These are phyloP conservation scores for Annona squamosa DNA, from an alignment of 164 flowering plant genomes.

Conservation along the genomic window DNA sequence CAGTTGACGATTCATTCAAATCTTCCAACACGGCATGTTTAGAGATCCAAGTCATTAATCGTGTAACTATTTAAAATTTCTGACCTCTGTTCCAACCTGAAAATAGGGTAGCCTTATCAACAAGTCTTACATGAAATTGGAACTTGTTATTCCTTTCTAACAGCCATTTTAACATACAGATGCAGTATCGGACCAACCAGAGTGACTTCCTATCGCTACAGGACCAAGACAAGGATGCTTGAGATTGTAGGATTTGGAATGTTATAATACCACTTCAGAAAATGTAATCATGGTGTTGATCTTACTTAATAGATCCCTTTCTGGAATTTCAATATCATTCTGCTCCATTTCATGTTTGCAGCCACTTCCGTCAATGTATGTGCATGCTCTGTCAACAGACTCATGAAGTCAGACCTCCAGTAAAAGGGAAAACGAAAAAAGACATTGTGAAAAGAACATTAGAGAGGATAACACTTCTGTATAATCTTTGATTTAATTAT, in stretches of 20 bases:
- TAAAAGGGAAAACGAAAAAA: no score
- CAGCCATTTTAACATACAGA: not conserved
- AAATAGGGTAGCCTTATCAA: not conserved
- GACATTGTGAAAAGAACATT: no score
- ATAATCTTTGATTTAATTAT: no score
- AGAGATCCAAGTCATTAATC: not conserved
- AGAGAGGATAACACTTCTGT: no score
- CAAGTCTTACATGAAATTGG: not conserved
- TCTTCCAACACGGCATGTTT: not conserved
- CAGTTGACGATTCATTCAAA: not conserved
- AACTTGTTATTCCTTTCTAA: not conserved
- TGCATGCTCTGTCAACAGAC: conserved; percentile 50
- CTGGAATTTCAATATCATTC: conserved; percentile 36
- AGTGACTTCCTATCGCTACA: not conserved
- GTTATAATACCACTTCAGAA: not conserved
- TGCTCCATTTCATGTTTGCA: conserved; percentile 49
- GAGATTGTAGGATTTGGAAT: not conserved
- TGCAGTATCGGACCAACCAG: not conserved
- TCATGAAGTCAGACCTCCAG: not conserved
- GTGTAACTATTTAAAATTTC: not conserved
- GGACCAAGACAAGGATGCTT: not conserved
- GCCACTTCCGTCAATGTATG: conserved; percentile 54
- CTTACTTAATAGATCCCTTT: conserved; percentile 65
- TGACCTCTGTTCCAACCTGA: not conserved
- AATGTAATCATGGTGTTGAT: not conserved